Conservation (phyloP, 139 green algal species). For the Ettlia oleoabundans region DNA sequence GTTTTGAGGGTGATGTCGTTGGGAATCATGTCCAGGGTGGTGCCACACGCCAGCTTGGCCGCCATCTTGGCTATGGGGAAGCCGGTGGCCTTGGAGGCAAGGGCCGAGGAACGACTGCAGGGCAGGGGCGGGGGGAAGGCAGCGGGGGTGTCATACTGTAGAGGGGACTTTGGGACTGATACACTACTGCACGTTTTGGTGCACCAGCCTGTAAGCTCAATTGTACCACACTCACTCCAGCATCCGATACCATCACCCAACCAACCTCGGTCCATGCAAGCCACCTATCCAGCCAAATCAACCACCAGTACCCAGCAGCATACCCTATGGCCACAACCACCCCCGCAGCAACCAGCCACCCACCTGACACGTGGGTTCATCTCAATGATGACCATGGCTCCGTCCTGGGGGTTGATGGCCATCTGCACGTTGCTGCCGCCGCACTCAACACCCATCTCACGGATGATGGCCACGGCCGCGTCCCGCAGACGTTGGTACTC, state of each 20-base stretch:
- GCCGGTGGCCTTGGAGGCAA: conserved; percentile 97
- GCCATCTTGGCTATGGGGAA: conserved; percentile 99
- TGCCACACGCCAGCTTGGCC: conserved; percentile 96
- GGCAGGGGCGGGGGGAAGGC: background rate
- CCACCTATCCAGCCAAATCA: background rate
- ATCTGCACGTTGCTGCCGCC: conserved; percentile 98
- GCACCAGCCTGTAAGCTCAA: too few species aligned
- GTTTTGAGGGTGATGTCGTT: conserved; percentile 99
- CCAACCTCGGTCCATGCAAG: background rate
- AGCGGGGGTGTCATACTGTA: too few species aligned
- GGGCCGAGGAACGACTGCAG: conserved; percentile 87
- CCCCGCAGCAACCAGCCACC: background rate
- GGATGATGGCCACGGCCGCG: conserved; percentile 88
- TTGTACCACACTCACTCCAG: too few species aligned
- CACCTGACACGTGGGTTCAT: conserved; percentile 98
- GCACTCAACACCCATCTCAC: conserved; percentile 99
- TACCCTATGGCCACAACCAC: background rate
- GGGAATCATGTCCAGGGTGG: conserved; percentile 96
- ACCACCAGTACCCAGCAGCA: background rate
- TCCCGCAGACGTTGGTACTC: conserved; percentile 98
- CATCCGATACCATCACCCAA: background rate
- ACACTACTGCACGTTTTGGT: too few species aligned
- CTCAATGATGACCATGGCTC: conserved; percentile 96
- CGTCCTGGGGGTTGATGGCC: conserved; percentile 90
- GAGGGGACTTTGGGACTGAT: too few species aligned